Conservation (phyloP, 768 basidiomycete genomes). For the Phaeotremella fagi region DNA sequence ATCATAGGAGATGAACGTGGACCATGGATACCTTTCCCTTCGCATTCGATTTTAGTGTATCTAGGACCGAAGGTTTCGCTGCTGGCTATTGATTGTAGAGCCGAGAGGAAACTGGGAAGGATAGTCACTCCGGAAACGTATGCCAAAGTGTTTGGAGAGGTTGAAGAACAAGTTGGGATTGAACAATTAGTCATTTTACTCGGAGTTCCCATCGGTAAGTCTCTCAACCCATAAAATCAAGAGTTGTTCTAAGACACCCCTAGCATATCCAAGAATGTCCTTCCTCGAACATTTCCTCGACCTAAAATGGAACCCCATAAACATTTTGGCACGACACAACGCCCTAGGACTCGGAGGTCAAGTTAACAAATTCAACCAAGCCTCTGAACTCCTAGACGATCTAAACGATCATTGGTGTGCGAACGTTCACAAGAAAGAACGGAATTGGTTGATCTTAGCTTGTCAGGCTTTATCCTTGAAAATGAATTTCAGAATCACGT, state of each 20-base stretch:
- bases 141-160: conserved; percentile 61
- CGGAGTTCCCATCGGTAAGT: conserved; percentile 53
- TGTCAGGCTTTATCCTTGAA: conserved; percentile 66
- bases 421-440: conserved; percentile 66
- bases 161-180: conserved; percentile 57
- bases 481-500: conserved; percentile 68
- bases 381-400: conserved; percentile 87
- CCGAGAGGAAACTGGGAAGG: conserved; percentile 75
- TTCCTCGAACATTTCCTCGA: conserved; percentile 71
- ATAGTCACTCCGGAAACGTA: conserved; percentile 76
- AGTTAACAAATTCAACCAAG: conserved; percentile 48
- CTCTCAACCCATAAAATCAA: conserved; percentile 2
- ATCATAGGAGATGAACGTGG: conserved; percentile 67
- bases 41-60: conserved; percentile 74
- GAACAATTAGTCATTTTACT: conserved; percentile 81
- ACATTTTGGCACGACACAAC: conserved; percentile 65
- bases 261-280: conserved; percentile 77
- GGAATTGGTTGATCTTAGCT: conserved; percentile 79
- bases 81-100: conserved; percentile 58
- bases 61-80: conserved; percentile 70
- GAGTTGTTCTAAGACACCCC: not conserved
- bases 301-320: conserved; percentile 77
- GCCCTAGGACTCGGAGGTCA: conserved; percentile 68
- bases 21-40: conserved; percentile 70
- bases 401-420: conserved; percentile 91